Evolutionary conservation across 2,329 filamentous ascomycete species (phyloP), one percentile per base, ranked within the genome.

Genomic region (Botrytis elliptica): DNA sequence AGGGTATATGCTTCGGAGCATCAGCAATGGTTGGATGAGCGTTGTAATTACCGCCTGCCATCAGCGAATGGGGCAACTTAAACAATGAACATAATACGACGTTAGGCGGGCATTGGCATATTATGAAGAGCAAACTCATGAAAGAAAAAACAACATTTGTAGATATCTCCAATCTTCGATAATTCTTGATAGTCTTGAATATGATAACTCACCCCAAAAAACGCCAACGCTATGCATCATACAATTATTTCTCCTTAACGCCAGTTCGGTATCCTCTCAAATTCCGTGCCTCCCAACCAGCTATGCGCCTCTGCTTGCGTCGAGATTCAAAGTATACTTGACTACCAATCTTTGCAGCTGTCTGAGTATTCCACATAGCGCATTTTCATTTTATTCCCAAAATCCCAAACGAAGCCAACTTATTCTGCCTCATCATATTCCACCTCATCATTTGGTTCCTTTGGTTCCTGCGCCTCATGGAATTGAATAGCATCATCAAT

Each of bases 401-500:
- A n/a, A 4, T 25, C 5, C 4, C 64, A 20, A n/a, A n/a, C 44
- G 4, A 52, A n/a, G 36, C 44, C 44, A 38, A 1, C 22, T 46
- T 80, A 78, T 59, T 79, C 69, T 44, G 33, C 82, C 63, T 85
- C 83, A 20, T 85, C 85, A 60, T 77, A 74, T 55, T 90, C 88
- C 75, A 88, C 85, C 66, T 88, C 87, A 76, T 93, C 91, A 59
- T 87, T 86, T 9, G 94, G 92, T 82, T 98, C 95, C 79, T 89
- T 91, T 14, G 95, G 95, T 82, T 98, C 95, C 81, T 98, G 95
- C 20, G 94, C 93, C 82, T 98, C 95, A 81, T 97, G 93, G 82
- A 89, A 98, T 82, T 97, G 95, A 77, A 97, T 96, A 42, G 93
- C 93, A 83, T 98, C 94, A 82, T 98, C 95, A 78, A 98, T 96